Evolutionary conservation across 148 eudicot species (phyloP).

Genomic region (Amaranthus cruentus): DNA sequence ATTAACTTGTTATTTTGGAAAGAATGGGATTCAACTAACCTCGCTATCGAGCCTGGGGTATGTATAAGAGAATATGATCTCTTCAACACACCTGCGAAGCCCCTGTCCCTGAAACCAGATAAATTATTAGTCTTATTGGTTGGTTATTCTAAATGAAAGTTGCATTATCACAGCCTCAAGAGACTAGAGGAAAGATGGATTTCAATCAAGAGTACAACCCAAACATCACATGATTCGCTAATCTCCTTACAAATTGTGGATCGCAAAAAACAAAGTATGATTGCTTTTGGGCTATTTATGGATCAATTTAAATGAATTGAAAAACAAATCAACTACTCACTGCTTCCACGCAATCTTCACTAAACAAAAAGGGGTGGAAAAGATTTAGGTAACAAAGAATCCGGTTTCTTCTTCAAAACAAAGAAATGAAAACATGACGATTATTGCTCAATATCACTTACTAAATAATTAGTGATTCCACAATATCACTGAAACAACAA

Average conservation of each 20-base stretch:
- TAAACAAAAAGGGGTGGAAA: not conserved
- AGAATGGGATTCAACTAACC: conserved; percentile 35
- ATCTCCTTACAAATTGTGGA: not conserved
- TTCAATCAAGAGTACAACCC: not conserved
- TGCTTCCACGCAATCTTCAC: not conserved
- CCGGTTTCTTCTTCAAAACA: not conserved
- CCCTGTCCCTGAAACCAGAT: conserved; percentile 49
- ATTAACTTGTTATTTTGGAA: not conserved
- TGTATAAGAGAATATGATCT: conserved; percentile 67
- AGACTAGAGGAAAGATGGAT: not conserved
- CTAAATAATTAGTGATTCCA: not conserved
- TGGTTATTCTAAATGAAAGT: not conserved
- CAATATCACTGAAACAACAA: not conserved
- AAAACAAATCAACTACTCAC: not conserved
- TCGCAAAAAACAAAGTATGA: not conserved
- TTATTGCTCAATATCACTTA: not conserved
- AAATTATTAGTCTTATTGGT: not conserved
- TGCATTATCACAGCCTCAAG: not conserved
- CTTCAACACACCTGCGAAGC: conserved; percentile 74
- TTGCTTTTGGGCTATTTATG: too few species aligned
- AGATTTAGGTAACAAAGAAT: not conserved
- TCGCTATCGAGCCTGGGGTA: conserved; percentile 95
- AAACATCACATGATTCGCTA: not conserved
- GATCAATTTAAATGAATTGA: too few species aligned
- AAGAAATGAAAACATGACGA: not conserved